phyloP scores from a whole-genome alignment of 169 alveolate species.

The Plasmodium cynomolgi region DNA sequence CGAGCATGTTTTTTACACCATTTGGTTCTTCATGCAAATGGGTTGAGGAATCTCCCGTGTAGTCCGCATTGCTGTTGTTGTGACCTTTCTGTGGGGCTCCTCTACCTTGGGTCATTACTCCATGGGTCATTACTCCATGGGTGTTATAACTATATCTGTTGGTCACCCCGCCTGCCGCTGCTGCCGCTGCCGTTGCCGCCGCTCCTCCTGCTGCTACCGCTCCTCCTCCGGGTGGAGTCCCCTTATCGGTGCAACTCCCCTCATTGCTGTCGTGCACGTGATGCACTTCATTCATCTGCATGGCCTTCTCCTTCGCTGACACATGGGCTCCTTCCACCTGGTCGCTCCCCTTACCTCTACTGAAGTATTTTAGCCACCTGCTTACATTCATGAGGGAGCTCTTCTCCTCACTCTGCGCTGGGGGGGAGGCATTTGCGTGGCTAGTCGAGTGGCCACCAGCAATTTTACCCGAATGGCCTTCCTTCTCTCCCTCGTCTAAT shows the following conservation, averaged over 20 bases:
- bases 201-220: neutral
- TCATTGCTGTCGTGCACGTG: neutral
- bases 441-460: neutral
- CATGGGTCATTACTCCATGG: neutral
- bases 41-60: neutral
- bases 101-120: neutral
- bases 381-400: conserved; percentile 1
- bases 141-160: neutral
- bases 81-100: neutral
- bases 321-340: neutral
- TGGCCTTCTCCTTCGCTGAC: neutral
- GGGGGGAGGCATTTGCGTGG: neutral
- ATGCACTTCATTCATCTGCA: neutral
- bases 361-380: conserved; percentile 9
- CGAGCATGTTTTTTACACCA: neutral
- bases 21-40: neutral
- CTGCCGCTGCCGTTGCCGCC: neutral
- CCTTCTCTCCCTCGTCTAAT: neutral
- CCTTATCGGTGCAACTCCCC: neutral
- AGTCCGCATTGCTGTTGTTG: neutral
- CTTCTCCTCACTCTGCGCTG: neutral
- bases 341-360: neutral
- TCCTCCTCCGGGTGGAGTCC: neutral
- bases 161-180: neutral
- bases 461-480: neutral